Conservation (phyloP, 1,284 basidiomycete species). For the Rhodotorula sp. region DNA sequence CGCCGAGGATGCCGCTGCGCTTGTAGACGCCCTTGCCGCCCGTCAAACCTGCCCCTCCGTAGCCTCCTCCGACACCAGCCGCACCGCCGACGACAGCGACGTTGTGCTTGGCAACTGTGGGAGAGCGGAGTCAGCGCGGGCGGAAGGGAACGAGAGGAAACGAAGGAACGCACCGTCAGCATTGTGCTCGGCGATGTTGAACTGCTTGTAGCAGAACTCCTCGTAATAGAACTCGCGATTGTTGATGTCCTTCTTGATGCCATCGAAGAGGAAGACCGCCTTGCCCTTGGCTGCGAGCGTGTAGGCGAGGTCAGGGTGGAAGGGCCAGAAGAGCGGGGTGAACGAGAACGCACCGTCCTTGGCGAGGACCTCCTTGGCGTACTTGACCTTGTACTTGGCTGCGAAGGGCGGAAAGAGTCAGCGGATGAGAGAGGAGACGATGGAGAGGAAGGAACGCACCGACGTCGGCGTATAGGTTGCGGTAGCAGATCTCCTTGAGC, state of each 20-base stretch:
- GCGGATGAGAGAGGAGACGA: no score
- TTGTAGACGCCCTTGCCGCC: background rate
- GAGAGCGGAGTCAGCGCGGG: background rate
- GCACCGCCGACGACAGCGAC: no score
- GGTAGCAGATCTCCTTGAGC: conserved; percentile 19
- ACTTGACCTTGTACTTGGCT: conserved; percentile 6
- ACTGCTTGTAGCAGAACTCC: background rate
- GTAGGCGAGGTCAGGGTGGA: background rate
- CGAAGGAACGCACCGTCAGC: background rate
- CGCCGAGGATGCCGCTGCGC: background rate
- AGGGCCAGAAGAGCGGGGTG: background rate
- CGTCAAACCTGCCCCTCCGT: background rate
- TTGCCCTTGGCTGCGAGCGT: background rate
- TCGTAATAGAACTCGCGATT: background rate
- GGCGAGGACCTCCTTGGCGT: conserved; percentile 8
- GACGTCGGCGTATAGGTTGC: conserved; percentile 12
- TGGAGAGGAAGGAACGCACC: background rate
- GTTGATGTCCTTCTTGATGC: background rate
- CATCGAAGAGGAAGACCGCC: background rate
- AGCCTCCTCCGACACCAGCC: no score
- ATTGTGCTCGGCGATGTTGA: background rate
- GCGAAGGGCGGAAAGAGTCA: background rate
- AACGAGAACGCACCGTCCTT: conserved; percentile 3
- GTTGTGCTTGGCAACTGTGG: background rate
- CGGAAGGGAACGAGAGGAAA: background rate